Base-by-base conservation (phyloP, 352 stramenopile genomes). In the Globisporangium paddicum region DNA sequence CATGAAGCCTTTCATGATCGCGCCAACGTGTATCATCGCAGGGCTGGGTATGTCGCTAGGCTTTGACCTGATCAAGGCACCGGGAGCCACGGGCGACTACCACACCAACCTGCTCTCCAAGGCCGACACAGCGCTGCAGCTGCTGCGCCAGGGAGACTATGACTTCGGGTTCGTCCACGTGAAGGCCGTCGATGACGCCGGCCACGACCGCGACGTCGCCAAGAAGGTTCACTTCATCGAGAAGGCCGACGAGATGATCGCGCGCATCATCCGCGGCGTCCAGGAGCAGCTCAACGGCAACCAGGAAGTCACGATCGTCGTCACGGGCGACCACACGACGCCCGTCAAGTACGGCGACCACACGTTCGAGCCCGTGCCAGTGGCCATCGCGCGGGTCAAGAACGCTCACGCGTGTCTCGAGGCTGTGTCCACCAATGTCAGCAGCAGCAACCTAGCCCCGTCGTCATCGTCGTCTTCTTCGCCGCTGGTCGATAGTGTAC, bases 161-260 rank as follows among this genome's bases (percentile, higher is more conserved):
- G 84, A 93, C 54, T 95, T 95, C 60, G 79, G 75, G 0, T 95
- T 95, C 64, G 74, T 95, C 0, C 86, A 95, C 47, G 76, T 94
- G 30, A 95, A 95, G 58, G 86, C 86, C 6, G 86, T 95, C 11
- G 86, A 95, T 50, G 86, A 95, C 62, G 86, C 86, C 45, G 86
- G 86, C 8, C 86, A 95, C 53, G 86, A 95, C 66, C 77, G 84
- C 55, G 82, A 93, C 60, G 83, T 95, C 5, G 68, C 68, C 34
- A 92, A 90, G 62, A 95, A 95, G 71, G 60, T 92, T 23, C 71
- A 92, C 62, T 95, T 92, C 49, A 91, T 86, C 42, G 80, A 95
- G 50, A 87, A 86, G 34, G 78, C 82, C 2, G 86, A 95, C 60
- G 80, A 89, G 53, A 94, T 95, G 86, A 79, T 95, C 34, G 71